These are phyloP conservation scores for Brassica cretica DNA, from an alignment of 345 rosid genomes.

Conservation along the genomic window DNA sequence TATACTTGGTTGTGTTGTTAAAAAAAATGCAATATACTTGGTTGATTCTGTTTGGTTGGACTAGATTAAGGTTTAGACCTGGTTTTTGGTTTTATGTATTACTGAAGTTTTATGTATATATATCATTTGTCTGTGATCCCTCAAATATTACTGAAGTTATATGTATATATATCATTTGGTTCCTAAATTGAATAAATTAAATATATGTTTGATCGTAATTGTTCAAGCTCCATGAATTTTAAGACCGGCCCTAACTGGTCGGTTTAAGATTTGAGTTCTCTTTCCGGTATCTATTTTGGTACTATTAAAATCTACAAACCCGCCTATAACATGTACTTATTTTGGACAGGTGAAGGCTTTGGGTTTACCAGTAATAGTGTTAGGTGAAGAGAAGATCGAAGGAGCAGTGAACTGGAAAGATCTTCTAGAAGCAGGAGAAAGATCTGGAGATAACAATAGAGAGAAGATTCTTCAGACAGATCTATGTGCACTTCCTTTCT, in stretches of 20 bases:
- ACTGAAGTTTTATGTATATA: no score
- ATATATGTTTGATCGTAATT: no score
- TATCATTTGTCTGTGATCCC: no score
- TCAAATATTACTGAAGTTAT: no score
- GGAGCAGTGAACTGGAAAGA: constrained; percentile 68
- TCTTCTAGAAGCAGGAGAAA: constrained; percentile 77
- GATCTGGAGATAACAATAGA: constrained; percentile 34
- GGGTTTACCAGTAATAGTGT: constrained; percentile 57
- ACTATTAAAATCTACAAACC: not conserved
- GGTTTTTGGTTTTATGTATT: no score
- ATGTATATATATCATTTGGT: no score
- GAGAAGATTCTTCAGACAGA: constrained; percentile 59
- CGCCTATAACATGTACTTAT: not conserved
- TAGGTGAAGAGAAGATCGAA: constrained; percentile 54
- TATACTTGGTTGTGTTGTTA: no score
- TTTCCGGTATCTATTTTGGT: not conserved
- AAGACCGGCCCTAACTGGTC: not conserved
- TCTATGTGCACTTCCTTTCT: constrained; percentile 94
- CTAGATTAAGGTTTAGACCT: no score
- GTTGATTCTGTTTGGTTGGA: no score
- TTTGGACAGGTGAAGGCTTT: constrained; percentile 57
- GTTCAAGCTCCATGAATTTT: no score
- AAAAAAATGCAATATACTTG: no score
- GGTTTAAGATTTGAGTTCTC: not conserved
- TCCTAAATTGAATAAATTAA: no score